These are phyloP conservation scores for Phytophthora palmivora DNA, from an alignment of 352 stramenopile species.

Conservation along the genomic window DNA sequence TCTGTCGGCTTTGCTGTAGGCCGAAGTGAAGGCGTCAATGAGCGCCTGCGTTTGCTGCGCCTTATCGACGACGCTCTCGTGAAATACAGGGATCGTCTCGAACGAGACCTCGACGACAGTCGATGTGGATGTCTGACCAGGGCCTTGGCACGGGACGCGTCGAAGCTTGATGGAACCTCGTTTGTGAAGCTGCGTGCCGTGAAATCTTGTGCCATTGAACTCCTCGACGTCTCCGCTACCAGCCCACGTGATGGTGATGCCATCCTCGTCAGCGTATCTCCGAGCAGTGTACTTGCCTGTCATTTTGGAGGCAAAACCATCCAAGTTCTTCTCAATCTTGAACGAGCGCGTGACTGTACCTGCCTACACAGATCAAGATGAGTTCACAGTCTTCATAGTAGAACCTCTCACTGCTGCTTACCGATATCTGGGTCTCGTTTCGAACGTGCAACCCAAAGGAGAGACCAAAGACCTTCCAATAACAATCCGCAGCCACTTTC, in stretches of 20 bases:
- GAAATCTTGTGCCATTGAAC: conserved; percentile 10
- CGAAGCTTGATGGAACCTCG: conserved; percentile 32
- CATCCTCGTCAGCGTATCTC: conserved; percentile 12
- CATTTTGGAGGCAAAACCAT: conserved; percentile 14
- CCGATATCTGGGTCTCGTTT: conserved; percentile 4
- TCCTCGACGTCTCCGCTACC: conserved; percentile 16
- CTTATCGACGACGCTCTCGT: conserved; percentile 48
- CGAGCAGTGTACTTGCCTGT: conserved; percentile 18
- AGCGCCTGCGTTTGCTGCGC: conserved; percentile 24
- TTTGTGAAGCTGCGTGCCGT: conserved; percentile 18
- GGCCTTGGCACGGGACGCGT: conserved; percentile 7
- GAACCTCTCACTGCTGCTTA: conserved; percentile 2
- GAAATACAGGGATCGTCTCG: conserved; percentile 49
- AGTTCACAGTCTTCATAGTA: background rate
- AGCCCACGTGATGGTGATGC: background rate
- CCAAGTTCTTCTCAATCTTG: conserved; percentile 12
- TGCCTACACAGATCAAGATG: conserved; percentile 12
- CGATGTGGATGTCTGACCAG: conserved; percentile 13
- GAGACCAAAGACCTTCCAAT: conserved; percentile 28
- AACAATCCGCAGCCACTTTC: conserved; percentile 21
- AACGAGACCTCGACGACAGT: conserved; percentile 54
- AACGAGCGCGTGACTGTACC: conserved; percentile 13
- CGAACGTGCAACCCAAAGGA: conserved; percentile 2
- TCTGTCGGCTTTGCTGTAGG: conserved; percentile 28
- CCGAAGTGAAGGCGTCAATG: conserved; percentile 26